These are phyloP conservation scores for Penicillium soppii DNA, from an alignment of 495 filamentous ascomycete genomes.

Conservation along the genomic window DNA sequence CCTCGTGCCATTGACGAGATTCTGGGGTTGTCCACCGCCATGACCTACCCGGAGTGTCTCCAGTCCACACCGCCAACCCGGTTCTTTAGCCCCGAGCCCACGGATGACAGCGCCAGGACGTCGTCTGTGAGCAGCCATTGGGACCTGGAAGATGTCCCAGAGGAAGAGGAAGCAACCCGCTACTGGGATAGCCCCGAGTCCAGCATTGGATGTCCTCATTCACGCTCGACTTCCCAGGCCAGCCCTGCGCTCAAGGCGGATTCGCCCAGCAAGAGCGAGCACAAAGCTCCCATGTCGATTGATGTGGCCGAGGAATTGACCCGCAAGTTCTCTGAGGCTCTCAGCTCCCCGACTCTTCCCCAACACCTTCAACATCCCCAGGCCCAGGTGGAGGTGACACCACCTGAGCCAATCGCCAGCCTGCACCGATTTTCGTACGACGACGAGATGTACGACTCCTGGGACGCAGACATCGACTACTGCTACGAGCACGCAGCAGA, in stretches of 20 bases:
- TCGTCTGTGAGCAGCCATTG: slow-evolving; percentile 43
- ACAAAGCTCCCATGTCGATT: slow-evolving; percentile 31
- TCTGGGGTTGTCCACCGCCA: slow-evolving; percentile 31
- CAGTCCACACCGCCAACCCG: slow-evolving; percentile 22
- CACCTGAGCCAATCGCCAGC: slow-evolving; percentile 10
- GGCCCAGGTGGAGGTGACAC: slow-evolving; percentile 12
- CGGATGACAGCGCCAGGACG: slow-evolving; percentile 49
- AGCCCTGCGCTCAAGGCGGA: slow-evolving; percentile 11
- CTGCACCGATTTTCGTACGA: slow-evolving; percentile 24
- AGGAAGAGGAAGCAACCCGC: slow-evolving; percentile 60
- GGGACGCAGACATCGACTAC: slow-evolving; percentile 95
- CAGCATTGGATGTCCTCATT: slow-evolving; percentile 14
- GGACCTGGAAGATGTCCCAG: slow-evolving; percentile 66
- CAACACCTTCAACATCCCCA: slow-evolving; percentile 17
- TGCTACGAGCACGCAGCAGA: slow-evolving; percentile 91
- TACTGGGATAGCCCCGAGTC: slow-evolving; percentile 32
- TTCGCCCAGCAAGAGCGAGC: slow-evolving; percentile 8
- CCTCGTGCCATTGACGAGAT: slow-evolving; percentile 47
- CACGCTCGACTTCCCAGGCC: slow-evolving; percentile 19
- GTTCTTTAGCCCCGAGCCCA: slow-evolving; percentile 31
- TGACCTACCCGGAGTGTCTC: slow-evolving; percentile 35
- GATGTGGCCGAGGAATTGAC: slow-evolving; percentile 34
- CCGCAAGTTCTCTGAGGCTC: slow-evolving; percentile 37
- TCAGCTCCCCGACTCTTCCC: slow-evolving; percentile 43
- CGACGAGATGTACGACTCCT: slow-evolving; percentile 57